phyloP scores from a whole-genome alignment of 495 filamentous ascomycete genomes.

The Aspergillus ostianus region DNA sequence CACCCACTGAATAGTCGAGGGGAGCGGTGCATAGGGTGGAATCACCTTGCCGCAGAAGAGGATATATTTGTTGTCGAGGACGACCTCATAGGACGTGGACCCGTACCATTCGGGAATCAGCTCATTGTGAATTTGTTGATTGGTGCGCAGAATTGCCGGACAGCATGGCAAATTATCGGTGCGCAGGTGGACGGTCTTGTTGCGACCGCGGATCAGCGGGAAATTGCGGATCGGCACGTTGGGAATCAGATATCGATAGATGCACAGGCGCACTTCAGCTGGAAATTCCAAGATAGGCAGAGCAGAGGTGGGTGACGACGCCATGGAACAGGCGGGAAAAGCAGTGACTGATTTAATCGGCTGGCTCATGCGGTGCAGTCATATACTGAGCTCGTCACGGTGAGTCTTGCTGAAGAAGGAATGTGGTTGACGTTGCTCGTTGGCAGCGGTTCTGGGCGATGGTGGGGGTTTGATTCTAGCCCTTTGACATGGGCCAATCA shows the following conservation, averaged over 20 bases:
- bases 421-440: neutral
- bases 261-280: slow-evolving; percentile 10
- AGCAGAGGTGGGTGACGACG: neutral
- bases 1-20: slow-evolving; percentile 6
- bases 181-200: slow-evolving; percentile 3
- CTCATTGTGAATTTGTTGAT: slow-evolving; percentile 9
- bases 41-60: slow-evolving; percentile 13
- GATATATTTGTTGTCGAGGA: slow-evolving; percentile 12
- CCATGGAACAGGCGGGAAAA: slow-evolving; percentile 1
- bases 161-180: slow-evolving; percentile 2
- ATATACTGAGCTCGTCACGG: neutral
- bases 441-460: neutral
- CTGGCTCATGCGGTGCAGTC: too few species aligned
- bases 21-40: slow-evolving; percentile 8
- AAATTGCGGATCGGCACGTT: slow-evolving; percentile 10
- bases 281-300: slow-evolving; percentile 10
- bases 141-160: slow-evolving; percentile 11
- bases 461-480: neutral
- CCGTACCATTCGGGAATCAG: slow-evolving; percentile 12
- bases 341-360: neutral
- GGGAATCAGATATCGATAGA: slow-evolving; percentile 12
- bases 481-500: neutral
- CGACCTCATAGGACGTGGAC: slow-evolving; percentile 8
- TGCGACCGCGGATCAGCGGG: slow-evolving; percentile 7
- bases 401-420: neutral